A percentile compares a stretch with the other conserved stretches of the same genome.
Conservation (phyloP, 805 yeast genomes). For the Saturnispora gosingensis region DNA sequence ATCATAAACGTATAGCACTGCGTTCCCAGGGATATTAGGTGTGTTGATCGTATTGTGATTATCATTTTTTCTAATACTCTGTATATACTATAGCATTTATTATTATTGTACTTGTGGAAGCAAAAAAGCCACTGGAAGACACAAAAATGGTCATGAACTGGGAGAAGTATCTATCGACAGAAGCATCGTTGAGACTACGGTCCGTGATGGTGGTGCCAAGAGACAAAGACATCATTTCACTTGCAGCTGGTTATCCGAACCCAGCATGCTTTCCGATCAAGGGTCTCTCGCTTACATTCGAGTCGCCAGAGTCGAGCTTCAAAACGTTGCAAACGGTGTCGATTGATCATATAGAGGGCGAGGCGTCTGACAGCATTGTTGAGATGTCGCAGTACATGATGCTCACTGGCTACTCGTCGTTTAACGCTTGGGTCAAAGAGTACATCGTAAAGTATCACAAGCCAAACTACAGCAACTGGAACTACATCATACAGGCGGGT, state of each 20-base stretch:
- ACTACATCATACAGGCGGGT: constrained; percentile 60
- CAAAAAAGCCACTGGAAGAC: neutral
- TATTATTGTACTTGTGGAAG: too few relatives aligned
- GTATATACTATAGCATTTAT: too few relatives aligned
- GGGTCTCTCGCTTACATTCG: constrained; percentile 18
- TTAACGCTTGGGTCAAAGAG: constrained; percentile 32
- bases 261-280: constrained; percentile 43
- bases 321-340: constrained; percentile 28
- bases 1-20: too few relatives aligned
- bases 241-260: constrained; percentile 53
- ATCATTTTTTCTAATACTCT: too few relatives aligned
- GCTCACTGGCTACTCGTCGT: constrained; percentile 38
- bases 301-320: constrained; percentile 37
- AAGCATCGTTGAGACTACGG: constrained; percentile 22
- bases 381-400: constrained; percentile 44
- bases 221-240: constrained; percentile 32
- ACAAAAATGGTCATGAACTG: constrained; percentile 9
- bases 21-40: too few relatives aligned
- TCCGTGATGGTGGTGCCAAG: constrained; percentile 23
- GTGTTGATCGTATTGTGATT: too few relatives aligned
- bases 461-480: constrained; percentile 56
- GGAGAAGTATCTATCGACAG: constrained; percentile 20
- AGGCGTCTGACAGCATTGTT: constrained; percentile 26
- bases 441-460: constrained; percentile 37
- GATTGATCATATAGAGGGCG: constrained; percentile 20